Percentiles rank a stretch among this genome's conserved stretches.
phyloP scores from a whole-genome alignment of 2,329 filamentous ascomycete species.

The Trichoderma oligosporum region DNA sequence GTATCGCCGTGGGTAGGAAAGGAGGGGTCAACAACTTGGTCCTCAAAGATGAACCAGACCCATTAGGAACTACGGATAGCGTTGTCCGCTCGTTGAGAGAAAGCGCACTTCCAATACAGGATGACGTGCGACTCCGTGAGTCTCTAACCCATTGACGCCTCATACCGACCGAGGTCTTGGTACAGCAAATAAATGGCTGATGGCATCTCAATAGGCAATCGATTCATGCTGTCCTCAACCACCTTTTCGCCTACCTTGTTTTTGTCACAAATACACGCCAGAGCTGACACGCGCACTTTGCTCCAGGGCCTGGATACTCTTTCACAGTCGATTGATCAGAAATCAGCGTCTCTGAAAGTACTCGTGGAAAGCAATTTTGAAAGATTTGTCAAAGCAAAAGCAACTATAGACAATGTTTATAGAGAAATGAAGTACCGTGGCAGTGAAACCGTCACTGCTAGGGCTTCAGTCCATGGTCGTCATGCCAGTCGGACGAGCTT shows the following conservation, averaged over 20 bases:
- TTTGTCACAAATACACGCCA: conserved; percentile 84
- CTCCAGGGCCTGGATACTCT: conserved; percentile 80
- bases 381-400: conserved; percentile 93
- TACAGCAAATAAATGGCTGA: conserved; percentile 22
- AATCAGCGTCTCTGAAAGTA: conserved; percentile 92
- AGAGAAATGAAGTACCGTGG: conserved; percentile 87
- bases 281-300: conserved; percentile 76
- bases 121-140: conserved; percentile 73
- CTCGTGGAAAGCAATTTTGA: conserved; percentile 98
- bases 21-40: conserved; percentile 67
- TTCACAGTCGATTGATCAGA: conserved; percentile 91
- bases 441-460: conserved; percentile 46
- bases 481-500: conserved; percentile 66
- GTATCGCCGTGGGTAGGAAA: conserved; percentile 64
- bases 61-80: conserved; percentile 81
- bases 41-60: conserved; percentile 88
- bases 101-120: conserved; percentile 75
- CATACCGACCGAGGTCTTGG: neutral
- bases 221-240: conserved; percentile 91
- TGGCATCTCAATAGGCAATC: conserved; percentile 59
- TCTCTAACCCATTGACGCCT: conserved; percentile 26
- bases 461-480: conserved; percentile 51
- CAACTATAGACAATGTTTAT: conserved; percentile 98
- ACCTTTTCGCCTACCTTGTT: conserved; percentile 92
- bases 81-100: conserved; percentile 77